Percentiles rank a stretch among this genome's conserved stretches.
Conservation (phyloP, 1,284 basidiomycete species). For the Trichosporon coremiiforme region DNA sequence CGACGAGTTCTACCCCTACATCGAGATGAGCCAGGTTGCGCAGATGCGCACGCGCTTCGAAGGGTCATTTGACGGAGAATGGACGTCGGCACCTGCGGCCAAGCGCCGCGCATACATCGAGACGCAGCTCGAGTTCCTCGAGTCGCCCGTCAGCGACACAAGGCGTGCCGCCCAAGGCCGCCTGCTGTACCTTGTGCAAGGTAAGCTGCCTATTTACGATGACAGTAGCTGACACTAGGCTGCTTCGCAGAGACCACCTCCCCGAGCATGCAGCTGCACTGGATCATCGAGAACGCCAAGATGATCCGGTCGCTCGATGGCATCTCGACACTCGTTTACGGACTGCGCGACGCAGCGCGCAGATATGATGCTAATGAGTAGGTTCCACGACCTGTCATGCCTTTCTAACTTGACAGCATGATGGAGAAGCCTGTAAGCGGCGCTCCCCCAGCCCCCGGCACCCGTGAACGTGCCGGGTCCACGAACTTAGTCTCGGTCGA, state of each 20-base stretch:
- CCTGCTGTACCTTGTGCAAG: constrained; percentile 87
- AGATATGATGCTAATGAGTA: constrained; percentile 64
- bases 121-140: constrained; percentile 76
- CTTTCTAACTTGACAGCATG: constrained; percentile 18
- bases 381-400: constrained; percentile 19
- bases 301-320: constrained; percentile 83
- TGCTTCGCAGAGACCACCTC: constrained; percentile 87
- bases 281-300: constrained; percentile 93
- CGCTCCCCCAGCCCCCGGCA: neutral
- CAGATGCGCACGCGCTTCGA: constrained; percentile 88
- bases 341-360: constrained; percentile 83
- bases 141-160: constrained; percentile 78
- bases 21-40: constrained; percentile 87
- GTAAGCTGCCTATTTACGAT: no score
- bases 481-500: constrained; percentile 37
- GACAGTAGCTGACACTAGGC: constrained; percentile 67
- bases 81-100: constrained; percentile 69
- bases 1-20: constrained; percentile 97
- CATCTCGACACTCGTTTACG: constrained; percentile 77
- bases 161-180: constrained; percentile 83
- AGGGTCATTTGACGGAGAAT: constrained; percentile 79
- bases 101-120: constrained; percentile 70
- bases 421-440: constrained; percentile 18
- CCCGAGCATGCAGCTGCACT: constrained; percentile 90
- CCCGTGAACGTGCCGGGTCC: constrained; percentile 28